Percentiles rank a stretch among this genome's conserved stretches.
phyloP scores from a whole-genome alignment of 768 basidiomycete genomes.

The Hygrophoropsis aurantiaca region DNA sequence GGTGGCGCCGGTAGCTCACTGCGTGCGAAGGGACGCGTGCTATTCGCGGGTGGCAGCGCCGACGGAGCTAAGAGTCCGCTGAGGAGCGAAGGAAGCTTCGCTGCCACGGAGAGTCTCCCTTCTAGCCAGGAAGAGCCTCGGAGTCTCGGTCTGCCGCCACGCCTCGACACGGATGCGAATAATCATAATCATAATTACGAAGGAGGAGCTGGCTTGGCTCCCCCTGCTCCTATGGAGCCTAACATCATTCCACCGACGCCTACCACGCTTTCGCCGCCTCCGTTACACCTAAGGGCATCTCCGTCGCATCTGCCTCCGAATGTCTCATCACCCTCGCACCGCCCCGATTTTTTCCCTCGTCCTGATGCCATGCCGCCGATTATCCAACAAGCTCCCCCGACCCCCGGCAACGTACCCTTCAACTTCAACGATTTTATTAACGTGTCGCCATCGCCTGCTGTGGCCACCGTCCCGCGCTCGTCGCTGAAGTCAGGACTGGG shows the following conservation, averaged over 20 bases:
- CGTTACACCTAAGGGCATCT: neutral
- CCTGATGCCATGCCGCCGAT: slow-evolving; percentile 6
- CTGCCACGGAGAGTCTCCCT: slow-evolving; percentile 19
- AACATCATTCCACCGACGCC: slow-evolving; percentile 35
- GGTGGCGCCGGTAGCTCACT: slow-evolving; percentile 40
- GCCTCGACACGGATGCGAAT: slow-evolving; percentile 14
- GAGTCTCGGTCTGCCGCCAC: slow-evolving; percentile 15
- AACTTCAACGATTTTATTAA: slow-evolving; percentile 74
- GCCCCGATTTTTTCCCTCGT: slow-evolving; percentile 9
- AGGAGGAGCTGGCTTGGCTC: slow-evolving; percentile 21
- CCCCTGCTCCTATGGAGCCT: slow-evolving; percentile 28
- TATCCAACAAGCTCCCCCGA: slow-evolving; percentile 31
- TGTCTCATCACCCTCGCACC: slow-evolving; percentile 23
- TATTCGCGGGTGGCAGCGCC: slow-evolving; percentile 57
- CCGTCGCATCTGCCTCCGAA: slow-evolving; percentile 23
- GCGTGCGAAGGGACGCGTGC: slow-evolving; percentile 64
- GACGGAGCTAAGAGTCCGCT: slow-evolving; percentile 25
- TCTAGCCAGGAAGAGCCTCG: slow-evolving; percentile 25
- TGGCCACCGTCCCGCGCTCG: slow-evolving; percentile 30
- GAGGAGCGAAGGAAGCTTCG: slow-evolving; percentile 26
- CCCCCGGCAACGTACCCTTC: slow-evolving; percentile 43
- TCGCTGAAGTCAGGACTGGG: slow-evolving; percentile 34
- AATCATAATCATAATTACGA: no score
- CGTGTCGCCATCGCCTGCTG: slow-evolving; percentile 63
- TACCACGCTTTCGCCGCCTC: slow-evolving; percentile 21